Conservation (phyloP, 2,329 filamentous ascomycete species). For the Pezicula carpinea region DNA sequence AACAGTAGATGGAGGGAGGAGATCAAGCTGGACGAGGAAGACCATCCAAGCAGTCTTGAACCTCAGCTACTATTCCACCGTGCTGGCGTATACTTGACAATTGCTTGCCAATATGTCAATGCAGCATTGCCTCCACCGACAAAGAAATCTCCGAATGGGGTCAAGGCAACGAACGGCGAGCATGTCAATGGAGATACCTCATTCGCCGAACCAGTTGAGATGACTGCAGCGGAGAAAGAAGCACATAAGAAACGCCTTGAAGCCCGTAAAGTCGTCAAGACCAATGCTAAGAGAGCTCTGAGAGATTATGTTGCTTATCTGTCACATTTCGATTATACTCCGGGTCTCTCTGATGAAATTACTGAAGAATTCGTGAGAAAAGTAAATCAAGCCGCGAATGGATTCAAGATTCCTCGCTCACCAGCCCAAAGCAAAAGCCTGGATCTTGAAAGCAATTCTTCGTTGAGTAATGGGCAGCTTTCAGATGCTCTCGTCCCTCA, state of each 20-base stretch:
- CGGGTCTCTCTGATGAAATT: conserved; percentile 34
- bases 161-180: conserved; percentile 18
- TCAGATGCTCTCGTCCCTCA: conserved; percentile 41
- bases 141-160: conserved; percentile 15
- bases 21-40: conserved; percentile 49
- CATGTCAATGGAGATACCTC: conserved; percentile 17
- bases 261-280: conserved; percentile 64
- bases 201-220: conserved; percentile 18
- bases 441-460: conserved; percentile 27
- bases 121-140: conserved; percentile 40
- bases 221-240: conserved; percentile 41
- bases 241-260: conserved; percentile 43
- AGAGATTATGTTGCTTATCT: conserved; percentile 72
- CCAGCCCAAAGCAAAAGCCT: conserved; percentile 18
- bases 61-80: conserved; percentile 73
- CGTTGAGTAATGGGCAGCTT: conserved; percentile 27
- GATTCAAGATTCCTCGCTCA: conserved; percentile 36
- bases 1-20: conserved; percentile 40
- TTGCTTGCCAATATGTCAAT: conserved; percentile 64
- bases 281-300: conserved; percentile 70
- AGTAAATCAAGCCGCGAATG: conserved; percentile 51
- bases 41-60: conserved; percentile 72
- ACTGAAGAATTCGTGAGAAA: conserved; percentile 48
- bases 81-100: conserved; percentile 64
- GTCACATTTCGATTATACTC: conserved; percentile 73